Evolutionary conservation across 2,329 filamentous ascomycete genomes (phyloP).

Genomic region (Verticillium tricorpus): DNA sequence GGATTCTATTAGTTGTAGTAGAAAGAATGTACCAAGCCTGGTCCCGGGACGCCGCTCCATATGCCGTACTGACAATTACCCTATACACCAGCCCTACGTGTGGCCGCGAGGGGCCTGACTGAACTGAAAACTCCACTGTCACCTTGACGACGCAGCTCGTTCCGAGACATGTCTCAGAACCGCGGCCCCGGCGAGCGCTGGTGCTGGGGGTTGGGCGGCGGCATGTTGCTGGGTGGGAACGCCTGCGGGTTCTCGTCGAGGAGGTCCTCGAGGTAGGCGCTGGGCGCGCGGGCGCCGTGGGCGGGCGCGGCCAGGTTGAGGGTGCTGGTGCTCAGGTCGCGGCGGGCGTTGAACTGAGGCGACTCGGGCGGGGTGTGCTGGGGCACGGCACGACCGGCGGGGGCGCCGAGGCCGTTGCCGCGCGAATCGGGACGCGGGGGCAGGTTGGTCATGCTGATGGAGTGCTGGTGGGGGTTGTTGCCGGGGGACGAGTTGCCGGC

Average conservation of each 20-base stretch:
- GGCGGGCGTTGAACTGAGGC: constrained; percentile 48
- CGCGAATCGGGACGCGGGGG: constrained; percentile 47
- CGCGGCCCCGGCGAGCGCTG: constrained; percentile 1
- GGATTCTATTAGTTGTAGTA: constrained; percentile 20
- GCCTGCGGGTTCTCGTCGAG: constrained; percentile 67
- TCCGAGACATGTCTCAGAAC: not conserved
- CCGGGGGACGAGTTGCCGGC: constrained; percentile 53
- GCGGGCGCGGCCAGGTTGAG: constrained; percentile 55
- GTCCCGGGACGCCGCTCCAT: not conserved
- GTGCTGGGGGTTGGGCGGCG: constrained; percentile 11
- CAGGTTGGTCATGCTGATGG: constrained; percentile 58
- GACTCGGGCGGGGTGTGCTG: constrained; percentile 60
- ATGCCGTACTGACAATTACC: not conserved
- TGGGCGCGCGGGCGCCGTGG: constrained; percentile 70
- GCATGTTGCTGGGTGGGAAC: constrained; percentile 41
- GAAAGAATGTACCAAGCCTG: constrained; percentile 2
- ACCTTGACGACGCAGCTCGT: not conserved
- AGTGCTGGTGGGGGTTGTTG: constrained; percentile 40
- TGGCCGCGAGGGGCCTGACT: not conserved
- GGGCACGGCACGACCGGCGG: constrained; percentile 22
- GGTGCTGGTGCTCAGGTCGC: constrained; percentile 58
- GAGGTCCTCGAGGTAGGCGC: constrained; percentile 84
- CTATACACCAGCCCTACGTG: not conserved
- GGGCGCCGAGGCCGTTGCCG: constrained; percentile 23
- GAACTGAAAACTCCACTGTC: not conserved